Conservation (phyloP, 2,329 filamentous ascomycete genomes). For the Fusarium coicis region DNA sequence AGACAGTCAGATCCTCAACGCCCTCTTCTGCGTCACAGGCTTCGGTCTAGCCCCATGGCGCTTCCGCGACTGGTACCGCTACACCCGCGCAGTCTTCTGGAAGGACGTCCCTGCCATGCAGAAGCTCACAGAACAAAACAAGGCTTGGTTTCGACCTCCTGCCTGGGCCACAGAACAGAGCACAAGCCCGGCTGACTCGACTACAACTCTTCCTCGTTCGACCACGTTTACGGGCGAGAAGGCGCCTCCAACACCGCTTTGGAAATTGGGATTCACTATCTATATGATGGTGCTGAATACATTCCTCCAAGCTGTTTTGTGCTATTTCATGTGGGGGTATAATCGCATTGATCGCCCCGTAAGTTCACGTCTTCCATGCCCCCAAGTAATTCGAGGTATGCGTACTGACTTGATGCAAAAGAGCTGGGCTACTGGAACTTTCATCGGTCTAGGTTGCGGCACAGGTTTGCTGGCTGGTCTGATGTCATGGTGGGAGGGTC, state of each 20-base stretch:
- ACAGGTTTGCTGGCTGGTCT: not conserved
- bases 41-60: constrained; percentile 87
- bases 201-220: not conserved
- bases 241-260: not conserved
- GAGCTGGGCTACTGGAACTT: constrained; percentile 1
- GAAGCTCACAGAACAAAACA: not conserved
- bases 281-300: constrained; percentile 4
- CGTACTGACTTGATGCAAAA: not conserved
- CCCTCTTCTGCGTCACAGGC: constrained; percentile 85
- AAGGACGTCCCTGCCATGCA: not conserved
- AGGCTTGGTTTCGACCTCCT: constrained; percentile 2
- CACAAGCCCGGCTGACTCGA: not conserved
- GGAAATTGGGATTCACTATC: not conserved
- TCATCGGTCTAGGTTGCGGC: not conserved
- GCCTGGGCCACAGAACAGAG: not conserved
- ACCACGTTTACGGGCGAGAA: not conserved
- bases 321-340: not conserved
- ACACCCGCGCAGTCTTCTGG: not conserved
- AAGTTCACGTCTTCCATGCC: not conserved
- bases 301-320: not conserved
- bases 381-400: fast-evolving
- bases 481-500: constrained; percentile 3
- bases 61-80: constrained; percentile 64
- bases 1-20: constrained; percentile 81
- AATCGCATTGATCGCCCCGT: not conserved